phyloP scores from a whole-genome alignment of 164 flowering plant genomes.

The Tinospora cordifolia region DNA sequence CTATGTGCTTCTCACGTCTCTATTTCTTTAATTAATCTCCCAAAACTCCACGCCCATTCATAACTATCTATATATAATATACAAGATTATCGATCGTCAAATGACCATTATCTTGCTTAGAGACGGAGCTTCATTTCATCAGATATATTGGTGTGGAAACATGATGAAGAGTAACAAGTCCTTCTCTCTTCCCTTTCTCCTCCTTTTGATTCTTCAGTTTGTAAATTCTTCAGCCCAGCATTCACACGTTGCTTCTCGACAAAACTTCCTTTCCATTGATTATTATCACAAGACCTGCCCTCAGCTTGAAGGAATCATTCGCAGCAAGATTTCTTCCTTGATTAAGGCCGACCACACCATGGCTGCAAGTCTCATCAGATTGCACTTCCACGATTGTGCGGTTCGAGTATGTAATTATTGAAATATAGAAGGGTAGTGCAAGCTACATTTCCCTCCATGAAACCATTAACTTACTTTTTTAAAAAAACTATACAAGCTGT shows the following conservation, averaged over 20 bases:
- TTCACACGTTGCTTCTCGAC: neutral
- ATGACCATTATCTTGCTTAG: neutral
- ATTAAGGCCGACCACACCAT: constrained; percentile 37
- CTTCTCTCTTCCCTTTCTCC: neutral
- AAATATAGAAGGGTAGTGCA: no score
- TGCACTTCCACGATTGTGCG: constrained; percentile 71
- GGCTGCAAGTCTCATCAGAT: constrained; percentile 53
- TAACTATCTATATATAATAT: neutral
- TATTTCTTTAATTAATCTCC: neutral
- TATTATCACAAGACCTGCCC: constrained; percentile 48
- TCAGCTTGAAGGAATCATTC: constrained; percentile 40
- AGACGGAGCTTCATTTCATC: neutral
- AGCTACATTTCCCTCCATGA: no score
- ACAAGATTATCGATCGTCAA: neutral
- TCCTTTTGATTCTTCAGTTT: neutral
- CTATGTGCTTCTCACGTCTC: constrained; percentile 16
- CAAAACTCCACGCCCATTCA: neutral
- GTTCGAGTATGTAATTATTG: constrained; percentile 36
- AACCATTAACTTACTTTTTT: no score
- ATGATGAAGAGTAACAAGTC: neutral
- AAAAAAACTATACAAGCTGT: no score
- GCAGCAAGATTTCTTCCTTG: constrained; percentile 39
- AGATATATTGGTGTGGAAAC: no score
- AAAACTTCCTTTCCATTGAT: constrained; percentile 18
- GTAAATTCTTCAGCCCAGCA: neutral